Conservation (phyloP, 2,329 filamentous ascomycete genomes). For the Pyrenochaeta sp. region DNA sequence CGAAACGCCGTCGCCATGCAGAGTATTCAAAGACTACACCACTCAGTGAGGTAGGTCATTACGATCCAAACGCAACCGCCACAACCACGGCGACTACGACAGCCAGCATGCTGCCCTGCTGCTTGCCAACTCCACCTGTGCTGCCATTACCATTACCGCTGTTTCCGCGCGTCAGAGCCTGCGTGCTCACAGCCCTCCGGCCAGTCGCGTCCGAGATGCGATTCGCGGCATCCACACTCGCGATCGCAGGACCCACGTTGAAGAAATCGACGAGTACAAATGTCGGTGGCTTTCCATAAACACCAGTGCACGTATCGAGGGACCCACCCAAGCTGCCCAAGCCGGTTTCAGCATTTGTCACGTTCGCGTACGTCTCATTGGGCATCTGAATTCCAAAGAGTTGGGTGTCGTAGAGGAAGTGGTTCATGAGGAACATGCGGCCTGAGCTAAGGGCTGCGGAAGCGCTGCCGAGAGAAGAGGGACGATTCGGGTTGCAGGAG, state of each 20-base stretch:
- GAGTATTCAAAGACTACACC: not conserved
- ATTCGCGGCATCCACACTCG: slow-evolving; percentile 76
- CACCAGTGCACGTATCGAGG: slow-evolving; percentile 49
- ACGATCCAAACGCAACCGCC: slow-evolving; percentile 36
- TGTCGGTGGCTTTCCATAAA: slow-evolving; percentile 73
- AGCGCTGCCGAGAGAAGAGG: slow-evolving; percentile 57
- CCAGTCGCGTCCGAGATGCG: slow-evolving; percentile 50
- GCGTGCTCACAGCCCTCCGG: slow-evolving; percentile 31
- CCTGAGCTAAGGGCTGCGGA: slow-evolving; percentile 62
- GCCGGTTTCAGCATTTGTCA: slow-evolving; percentile 70
- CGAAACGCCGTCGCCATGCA: slow-evolving; percentile 32
- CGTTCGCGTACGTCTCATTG: slow-evolving; percentile 61
- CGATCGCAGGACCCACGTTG: slow-evolving; percentile 73
- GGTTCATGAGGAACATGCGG: slow-evolving; percentile 78
- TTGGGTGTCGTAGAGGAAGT: slow-evolving; percentile 73
- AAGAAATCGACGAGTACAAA: slow-evolving; percentile 85
- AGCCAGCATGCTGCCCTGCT: slow-evolving; percentile 32
- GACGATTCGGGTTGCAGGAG: slow-evolving; percentile 75
- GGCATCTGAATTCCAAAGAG: slow-evolving; percentile 49
- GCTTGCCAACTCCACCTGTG: slow-evolving; percentile 21
- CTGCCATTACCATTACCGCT: slow-evolving; percentile 5
- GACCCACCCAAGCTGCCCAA: slow-evolving; percentile 59
- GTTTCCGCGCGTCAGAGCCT: slow-evolving; percentile 19
- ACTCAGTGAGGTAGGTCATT: not conserved
- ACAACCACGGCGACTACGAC: slow-evolving; percentile 41